Percentiles rank a stretch among this genome's conserved stretches.
phyloP scores from a whole-genome alignment of 495 filamentous ascomycete species.

The Talaromyces proteolyticus region DNA sequence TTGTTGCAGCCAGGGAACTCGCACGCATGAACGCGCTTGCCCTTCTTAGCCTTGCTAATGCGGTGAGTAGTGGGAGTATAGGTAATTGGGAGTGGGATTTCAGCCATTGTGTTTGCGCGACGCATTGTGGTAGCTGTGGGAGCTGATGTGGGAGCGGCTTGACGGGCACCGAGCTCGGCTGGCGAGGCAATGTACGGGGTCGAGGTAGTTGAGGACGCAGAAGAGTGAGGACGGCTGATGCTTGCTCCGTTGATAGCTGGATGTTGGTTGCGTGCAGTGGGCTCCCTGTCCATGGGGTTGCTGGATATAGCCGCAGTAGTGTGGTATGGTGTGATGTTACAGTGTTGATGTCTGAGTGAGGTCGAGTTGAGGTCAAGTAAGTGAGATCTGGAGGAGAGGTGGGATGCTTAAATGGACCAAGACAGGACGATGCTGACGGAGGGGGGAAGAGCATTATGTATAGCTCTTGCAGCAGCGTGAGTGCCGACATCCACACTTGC shows the following conservation, averaged over 20 bases:
- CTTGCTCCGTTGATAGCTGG: neutral
- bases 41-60: slow-evolving; percentile 79
- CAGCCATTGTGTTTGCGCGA: slow-evolving; percentile 15
- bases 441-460: neutral
- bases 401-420: neutral
- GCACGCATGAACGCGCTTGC: slow-evolving; percentile 72
- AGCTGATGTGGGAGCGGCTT: neutral
- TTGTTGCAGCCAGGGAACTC: slow-evolving; percentile 58
- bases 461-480: too few relatives aligned
- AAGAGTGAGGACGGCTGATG: neutral
- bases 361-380: neutral
- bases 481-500: too few relatives aligned
- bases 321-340: too few relatives aligned
- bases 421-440: neutral
- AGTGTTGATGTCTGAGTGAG: too few relatives aligned
- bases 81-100: slow-evolving; percentile 33
- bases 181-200: neutral
- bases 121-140: slow-evolving; percentile 16
- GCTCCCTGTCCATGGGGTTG: neutral
- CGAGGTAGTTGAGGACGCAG: neutral
- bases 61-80: slow-evolving; percentile 70
- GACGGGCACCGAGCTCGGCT: neutral
- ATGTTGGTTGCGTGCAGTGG: neutral
- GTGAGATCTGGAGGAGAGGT: too few relatives aligned
- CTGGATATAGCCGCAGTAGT: too few relatives aligned